Percentiles rank a stretch among this genome's conserved stretches.
Conservation (phyloP, 1,284 basidiomycete genomes). For the Earliella scabrosa region DNA sequence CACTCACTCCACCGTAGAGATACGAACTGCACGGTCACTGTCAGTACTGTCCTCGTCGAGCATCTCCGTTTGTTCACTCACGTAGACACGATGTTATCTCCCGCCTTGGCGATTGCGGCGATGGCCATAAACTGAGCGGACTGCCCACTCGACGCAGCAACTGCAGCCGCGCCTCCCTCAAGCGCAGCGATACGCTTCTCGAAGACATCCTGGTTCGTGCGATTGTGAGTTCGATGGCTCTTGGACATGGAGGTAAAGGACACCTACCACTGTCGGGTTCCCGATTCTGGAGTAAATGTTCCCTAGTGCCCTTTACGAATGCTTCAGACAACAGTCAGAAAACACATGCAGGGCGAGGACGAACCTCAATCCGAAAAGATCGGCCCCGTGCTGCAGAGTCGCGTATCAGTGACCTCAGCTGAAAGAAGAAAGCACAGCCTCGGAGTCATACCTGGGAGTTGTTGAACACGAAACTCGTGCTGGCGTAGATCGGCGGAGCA, state of each 20-base stretch:
- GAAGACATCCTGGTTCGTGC: conserved; percentile 66
- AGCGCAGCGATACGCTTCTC: conserved; percentile 87
- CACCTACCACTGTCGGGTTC: conserved; percentile 80
- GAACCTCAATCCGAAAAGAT: conserved; percentile 77
- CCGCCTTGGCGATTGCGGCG: conserved; percentile 62
- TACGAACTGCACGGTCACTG: conserved; percentile 44
- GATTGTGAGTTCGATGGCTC: background rate
- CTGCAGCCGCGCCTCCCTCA: conserved; percentile 81
- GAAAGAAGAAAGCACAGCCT: no score
- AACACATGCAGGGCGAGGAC: conserved; percentile 9
- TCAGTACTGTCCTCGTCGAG: background rate
- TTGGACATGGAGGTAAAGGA: no score
- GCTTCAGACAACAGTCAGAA: background rate
- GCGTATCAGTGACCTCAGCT: no score
- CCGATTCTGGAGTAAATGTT: conserved; percentile 82
- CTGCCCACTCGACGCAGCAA: conserved; percentile 82
- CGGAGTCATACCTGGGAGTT: conserved; percentile 70
- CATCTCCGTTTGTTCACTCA: conserved; percentile 35
- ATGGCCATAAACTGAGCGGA: conserved; percentile 84
- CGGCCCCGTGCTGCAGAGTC: conserved; percentile 78
- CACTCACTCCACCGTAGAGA: conserved; percentile 68
- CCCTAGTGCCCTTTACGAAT: conserved; percentile 53
- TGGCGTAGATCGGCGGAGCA: conserved; percentile 83
- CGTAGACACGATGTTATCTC: conserved; percentile 84
- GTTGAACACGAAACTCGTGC: conserved; percentile 82